Evolutionary conservation across 225 moss, liverwort and hornwort genomes (phyloP).

Genomic region (Marchantia paleacea): DNA sequence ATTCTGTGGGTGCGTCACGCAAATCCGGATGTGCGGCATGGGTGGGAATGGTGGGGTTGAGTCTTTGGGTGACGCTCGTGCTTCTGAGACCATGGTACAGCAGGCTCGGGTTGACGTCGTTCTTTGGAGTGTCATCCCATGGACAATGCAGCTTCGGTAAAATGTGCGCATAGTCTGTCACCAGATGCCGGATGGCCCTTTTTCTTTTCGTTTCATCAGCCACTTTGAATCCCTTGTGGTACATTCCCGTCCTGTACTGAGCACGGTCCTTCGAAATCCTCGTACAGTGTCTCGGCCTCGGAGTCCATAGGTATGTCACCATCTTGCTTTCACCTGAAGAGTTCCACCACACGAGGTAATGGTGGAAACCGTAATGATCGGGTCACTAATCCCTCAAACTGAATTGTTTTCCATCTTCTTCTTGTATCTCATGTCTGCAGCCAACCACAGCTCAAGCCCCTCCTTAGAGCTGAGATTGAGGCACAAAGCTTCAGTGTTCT

Average conservation of each 20-base stretch:
- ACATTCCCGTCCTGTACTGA: conserved; percentile 16
- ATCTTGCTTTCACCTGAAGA: neutral
- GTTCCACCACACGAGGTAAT: neutral
- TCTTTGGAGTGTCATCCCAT: conserved; percentile 37
- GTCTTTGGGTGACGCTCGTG: conserved; percentile 33
- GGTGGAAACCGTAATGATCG: too few relatives aligned
- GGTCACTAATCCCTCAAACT: too few relatives aligned
- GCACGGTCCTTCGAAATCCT: conserved; percentile 14
- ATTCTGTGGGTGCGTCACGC: conserved; percentile 31
- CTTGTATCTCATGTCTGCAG: neutral
- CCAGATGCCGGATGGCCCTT: conserved; percentile 25
- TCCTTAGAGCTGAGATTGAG: neutral
- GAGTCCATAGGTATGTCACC: conserved; percentile 28
- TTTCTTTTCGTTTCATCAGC: conserved; percentile 15
- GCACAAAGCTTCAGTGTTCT: neutral
- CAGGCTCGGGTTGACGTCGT: conserved; percentile 26
- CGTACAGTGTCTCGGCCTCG: conserved; percentile 12
- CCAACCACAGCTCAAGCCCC: neutral
- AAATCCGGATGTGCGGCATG: conserved; percentile 38
- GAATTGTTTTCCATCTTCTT: neutral
- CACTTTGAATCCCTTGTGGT: conserved; percentile 12
- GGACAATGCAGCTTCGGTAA: conserved; percentile 45
- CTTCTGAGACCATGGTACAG: conserved; percentile 36
- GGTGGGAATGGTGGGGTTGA: conserved; percentile 27
- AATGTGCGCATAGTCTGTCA: conserved; percentile 38